These are phyloP conservation scores for Canariomyces notabilis DNA, from an alignment of 2,329 filamentous ascomycete genomes.

Conservation along the genomic window DNA sequence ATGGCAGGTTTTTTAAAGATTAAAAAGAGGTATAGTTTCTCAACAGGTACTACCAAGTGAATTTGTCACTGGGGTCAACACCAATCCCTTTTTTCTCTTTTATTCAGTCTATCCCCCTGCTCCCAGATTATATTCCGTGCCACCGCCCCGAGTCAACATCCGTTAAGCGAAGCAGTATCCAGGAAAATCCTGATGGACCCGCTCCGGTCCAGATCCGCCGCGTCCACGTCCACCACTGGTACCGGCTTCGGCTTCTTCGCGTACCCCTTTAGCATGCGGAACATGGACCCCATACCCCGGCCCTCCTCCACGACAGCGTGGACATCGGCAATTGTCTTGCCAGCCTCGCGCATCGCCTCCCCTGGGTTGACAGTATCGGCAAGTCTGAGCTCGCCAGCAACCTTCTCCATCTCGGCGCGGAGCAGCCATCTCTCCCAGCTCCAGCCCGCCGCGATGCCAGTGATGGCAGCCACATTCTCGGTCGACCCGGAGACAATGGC, in stretches of 20 bases:
- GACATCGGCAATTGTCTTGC: conserved; percentile 55
- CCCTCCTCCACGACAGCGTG: conserved; percentile 61
- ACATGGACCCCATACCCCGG: conserved; percentile 52
- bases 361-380: conserved; percentile 48
- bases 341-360: conserved; percentile 50
- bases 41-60: not conserved
- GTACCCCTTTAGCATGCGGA: conserved; percentile 58
- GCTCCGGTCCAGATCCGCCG: conserved; percentile 14
- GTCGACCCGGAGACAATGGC: conserved; percentile 64
- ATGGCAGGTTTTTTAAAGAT: not conserved
- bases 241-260: conserved; percentile 51
- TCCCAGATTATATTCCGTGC: not conserved
- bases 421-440: conserved; percentile 96
- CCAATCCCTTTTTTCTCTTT: not conserved
- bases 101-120: not conserved
- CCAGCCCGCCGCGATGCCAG: conserved; percentile 80
- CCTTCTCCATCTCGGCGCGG: conserved; percentile 77
- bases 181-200: conserved; percentile 20
- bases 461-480: conserved; percentile 65
- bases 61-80: not conserved
- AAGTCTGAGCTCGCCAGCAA: conserved; percentile 59
- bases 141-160: not conserved
- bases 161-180: conserved; percentile 15
- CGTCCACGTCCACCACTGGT: conserved; percentile 10
- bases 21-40: not conserved